phyloP scores from a whole-genome alignment of 2,329 filamentous ascomycete species.

The Sclerotinia nivalis region DNA sequence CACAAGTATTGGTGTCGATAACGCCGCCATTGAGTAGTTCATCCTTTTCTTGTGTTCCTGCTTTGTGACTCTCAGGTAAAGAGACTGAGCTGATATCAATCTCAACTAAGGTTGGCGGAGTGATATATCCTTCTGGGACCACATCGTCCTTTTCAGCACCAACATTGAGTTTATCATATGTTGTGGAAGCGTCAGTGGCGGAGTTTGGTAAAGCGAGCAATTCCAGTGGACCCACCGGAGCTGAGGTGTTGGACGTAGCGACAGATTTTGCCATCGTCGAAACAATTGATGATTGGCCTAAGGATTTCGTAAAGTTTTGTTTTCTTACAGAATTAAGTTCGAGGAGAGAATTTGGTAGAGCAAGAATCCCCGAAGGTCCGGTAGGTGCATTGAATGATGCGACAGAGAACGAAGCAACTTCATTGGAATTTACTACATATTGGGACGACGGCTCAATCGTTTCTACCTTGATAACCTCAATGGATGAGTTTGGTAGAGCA shows the following conservation, averaged over 20 bases:
- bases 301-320: background rate
- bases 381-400: constrained; percentile 28
- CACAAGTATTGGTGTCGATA: background rate
- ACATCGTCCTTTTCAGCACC: background rate
- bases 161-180: background rate
- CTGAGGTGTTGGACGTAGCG: background rate
- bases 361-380: constrained; percentile 47
- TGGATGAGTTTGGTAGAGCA: constrained; percentile 51
- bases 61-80: background rate
- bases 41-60: background rate
- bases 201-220: constrained; percentile 56
- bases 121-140: background rate
- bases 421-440: background rate
- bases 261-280: background rate
- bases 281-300: no score
- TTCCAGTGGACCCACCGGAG: constrained; percentile 41
- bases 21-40: background rate
- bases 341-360: constrained; percentile 51
- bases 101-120: background rate
- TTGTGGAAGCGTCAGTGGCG: background rate
- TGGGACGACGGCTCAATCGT: background rate
- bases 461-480: background rate
- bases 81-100: background rate
- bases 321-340: background rate
- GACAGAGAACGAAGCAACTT: constrained; percentile 39